A percentile compares a stretch with the other conserved stretches of the same genome.
These are phyloP conservation scores for Kodamaea plutei DNA, from an alignment of 1,139 yeast genomes.

Conservation along the genomic window DNA sequence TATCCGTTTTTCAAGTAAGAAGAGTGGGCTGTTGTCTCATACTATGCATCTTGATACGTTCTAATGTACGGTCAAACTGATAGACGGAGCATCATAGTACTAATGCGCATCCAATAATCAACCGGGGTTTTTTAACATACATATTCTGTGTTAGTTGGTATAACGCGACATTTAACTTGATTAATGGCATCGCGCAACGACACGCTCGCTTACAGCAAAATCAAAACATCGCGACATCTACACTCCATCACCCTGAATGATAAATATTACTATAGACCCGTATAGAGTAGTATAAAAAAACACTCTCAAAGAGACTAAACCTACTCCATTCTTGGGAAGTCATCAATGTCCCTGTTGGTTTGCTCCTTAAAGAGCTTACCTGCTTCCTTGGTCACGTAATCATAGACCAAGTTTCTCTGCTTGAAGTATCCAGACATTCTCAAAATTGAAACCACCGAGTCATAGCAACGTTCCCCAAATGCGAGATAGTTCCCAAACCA, in stretches of 20 bases:
- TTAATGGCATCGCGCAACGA: no score
- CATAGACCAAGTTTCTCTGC: constrained; percentile 37
- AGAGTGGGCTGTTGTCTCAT: constrained; percentile 12
- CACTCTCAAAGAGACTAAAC: no score
- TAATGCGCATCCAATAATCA: no score
- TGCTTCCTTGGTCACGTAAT: constrained; percentile 33
- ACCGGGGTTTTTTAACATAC: no score
- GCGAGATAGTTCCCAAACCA: constrained; percentile 51
- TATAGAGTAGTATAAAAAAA: no score
- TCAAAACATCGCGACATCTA: no score
- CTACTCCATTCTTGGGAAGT: constrained; percentile 15
- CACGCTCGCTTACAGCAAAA: no score
- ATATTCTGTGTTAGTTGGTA: no score
- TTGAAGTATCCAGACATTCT: constrained; percentile 42
- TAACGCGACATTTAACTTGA: no score
- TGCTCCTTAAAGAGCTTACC: constrained; percentile 30
- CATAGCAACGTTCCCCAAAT: constrained; percentile 53
- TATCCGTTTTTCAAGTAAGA: constrained; percentile 29
- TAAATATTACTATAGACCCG: no score
- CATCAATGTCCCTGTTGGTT: constrained; percentile 29
- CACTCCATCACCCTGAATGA: no score
- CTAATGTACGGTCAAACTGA: constrained; percentile 6
- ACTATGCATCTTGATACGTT: constrained; percentile 22
- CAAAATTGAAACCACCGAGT: constrained; percentile 36
- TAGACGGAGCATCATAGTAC: no score